Evolutionary conservation across 2,329 filamentous ascomycete species (phyloP).

Genomic region (Penicillium decumbens): DNA sequence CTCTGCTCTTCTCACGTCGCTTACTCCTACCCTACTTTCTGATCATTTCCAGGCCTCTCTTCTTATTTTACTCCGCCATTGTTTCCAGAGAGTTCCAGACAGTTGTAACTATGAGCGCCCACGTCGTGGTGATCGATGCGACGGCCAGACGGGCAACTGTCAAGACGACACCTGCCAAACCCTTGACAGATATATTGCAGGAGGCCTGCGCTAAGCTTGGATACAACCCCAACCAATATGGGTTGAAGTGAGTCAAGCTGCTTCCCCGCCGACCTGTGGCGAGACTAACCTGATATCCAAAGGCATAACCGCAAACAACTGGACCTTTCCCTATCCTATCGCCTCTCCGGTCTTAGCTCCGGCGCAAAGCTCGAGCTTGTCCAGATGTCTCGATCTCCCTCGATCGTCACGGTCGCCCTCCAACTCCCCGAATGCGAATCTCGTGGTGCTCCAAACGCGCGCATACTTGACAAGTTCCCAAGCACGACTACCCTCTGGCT

Average conservation of each 20-base stretch:
- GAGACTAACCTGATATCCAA: conserved; percentile 11
- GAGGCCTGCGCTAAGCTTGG: conserved; percentile 83
- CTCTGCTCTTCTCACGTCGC: neutral
- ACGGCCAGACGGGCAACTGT: conserved; percentile 71
- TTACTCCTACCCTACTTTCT: neutral
- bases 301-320: conserved; percentile 80
- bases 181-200: conserved; percentile 76
- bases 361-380: conserved; percentile 93
- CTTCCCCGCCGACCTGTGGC: neutral
- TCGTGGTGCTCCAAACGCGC: conserved; percentile 57
- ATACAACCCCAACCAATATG: conserved; percentile 66
- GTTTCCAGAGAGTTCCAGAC: conserved; percentile 1
- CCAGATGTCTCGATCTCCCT: conserved; percentile 76
- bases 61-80: neutral
- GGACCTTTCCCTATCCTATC: conserved; percentile 78
- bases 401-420: conserved; percentile 81
- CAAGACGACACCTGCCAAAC: conserved; percentile 76
- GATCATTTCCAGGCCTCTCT: neutral
- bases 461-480: conserved; percentile 78
- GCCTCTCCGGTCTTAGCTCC: conserved; percentile 72
- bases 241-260: conserved; percentile 63
- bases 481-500: conserved; percentile 87
- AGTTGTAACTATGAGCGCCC: conserved; percentile 64
- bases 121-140: conserved; percentile 81
- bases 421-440: conserved; percentile 73